Conservation (phyloP, 306 rosid species). For the Vigna mungo region DNA sequence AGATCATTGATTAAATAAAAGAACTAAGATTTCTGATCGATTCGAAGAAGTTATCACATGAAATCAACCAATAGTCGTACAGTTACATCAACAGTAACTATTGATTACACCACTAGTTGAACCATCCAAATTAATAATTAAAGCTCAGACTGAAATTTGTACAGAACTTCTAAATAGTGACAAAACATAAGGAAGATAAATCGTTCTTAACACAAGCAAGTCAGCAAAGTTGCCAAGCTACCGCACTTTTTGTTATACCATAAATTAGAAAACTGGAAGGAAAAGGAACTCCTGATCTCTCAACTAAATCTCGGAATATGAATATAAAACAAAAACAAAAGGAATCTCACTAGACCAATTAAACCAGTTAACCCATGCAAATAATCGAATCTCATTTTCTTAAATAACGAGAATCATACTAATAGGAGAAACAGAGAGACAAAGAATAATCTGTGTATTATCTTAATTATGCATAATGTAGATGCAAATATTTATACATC, state of each 20-base stretch:
- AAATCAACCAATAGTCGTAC: neutral
- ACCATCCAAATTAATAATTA: conserved; percentile 10
- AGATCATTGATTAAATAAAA: conserved; percentile 10
- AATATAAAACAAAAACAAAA: neutral
- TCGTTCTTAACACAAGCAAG: neutral
- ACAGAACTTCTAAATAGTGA: neutral
- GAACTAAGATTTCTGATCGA: conserved; percentile 8
- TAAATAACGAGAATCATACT: too few relatives aligned
- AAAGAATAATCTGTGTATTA: too few relatives aligned
- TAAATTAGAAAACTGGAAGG: conserved; percentile 5
- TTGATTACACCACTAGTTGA: neutral
- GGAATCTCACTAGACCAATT: neutral
- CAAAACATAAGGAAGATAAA: neutral
- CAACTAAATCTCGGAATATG: neutral
- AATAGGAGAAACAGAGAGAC: too few relatives aligned
- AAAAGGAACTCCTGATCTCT: neutral
- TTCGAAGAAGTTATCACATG: neutral
- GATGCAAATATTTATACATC: too few relatives aligned
- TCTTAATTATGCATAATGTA: too few relatives aligned
- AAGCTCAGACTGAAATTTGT: conserved; percentile 11
- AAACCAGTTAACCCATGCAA: too few relatives aligned
- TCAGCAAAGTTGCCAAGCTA: neutral
- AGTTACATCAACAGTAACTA: neutral
- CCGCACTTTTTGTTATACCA: neutral
- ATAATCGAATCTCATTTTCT: too few relatives aligned